Base-by-base conservation (phyloP, 495 filamentous ascomycete genomes). In the Immersiella caudata region DNA sequence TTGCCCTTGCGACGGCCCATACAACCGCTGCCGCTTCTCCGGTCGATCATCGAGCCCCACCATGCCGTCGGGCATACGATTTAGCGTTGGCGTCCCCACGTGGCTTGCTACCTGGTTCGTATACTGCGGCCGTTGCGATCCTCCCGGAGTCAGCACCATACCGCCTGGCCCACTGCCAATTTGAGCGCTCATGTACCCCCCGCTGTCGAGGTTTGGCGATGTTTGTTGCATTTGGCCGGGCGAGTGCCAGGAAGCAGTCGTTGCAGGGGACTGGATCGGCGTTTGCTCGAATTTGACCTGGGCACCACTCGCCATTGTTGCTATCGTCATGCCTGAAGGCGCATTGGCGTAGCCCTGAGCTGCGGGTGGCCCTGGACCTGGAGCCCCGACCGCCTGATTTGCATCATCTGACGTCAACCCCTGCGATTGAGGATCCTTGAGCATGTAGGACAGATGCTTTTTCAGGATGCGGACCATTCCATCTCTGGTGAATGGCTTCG, bases 401-500 rank as follows among this genome's bases (percentile, higher is more conserved):
- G 59, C 57, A 8, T 69, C 71, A 40, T 67, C 67, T 3, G 46
- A 22, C 14, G 57, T 62, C 25, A 70, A 27, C 51, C 67, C 68
- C 14, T 40, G 58, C 8, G 72, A 69, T 7, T 77, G 75, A 21
- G 79, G 79, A 54, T 85, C 84, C 66, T 82, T 83, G 68, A 87
- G 71, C 73, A 97, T 84, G 76, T 92, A 91, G 9, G 85, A 85
- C 61, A 99, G 84, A 71, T 97, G 93, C 72, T 93, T 96, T 76
- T 94, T 92, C 16, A 99, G 85, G 81, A 97, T 93, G 65, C 89
- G 88, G 54, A 97, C 83, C 74, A 99, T 90, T 61, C 94, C 94
- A 75, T 97, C 94, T 75, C 93, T 93, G 2, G 94, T 99, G 76
- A 99, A 99, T 0, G 95, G 95, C 71, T 99, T 99, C 0, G 95